Evolutionary conservation across 225 moss, liverwort and hornwort species (phyloP).

Genomic region (Sphagnum contortum): DNA sequence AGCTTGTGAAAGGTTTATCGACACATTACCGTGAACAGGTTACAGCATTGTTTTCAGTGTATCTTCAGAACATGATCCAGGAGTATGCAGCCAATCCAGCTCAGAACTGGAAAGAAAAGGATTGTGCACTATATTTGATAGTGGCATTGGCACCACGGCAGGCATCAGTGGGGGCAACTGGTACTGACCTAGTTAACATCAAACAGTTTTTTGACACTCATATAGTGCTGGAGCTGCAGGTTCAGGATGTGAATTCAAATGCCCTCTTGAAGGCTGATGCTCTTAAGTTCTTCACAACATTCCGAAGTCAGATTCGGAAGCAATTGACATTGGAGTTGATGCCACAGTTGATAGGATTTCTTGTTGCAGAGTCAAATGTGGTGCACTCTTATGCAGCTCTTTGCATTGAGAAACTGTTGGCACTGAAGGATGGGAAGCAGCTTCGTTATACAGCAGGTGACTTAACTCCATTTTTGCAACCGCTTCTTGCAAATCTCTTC

Average conservation of each 20-base stretch:
- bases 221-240: slow-evolving; percentile 73
- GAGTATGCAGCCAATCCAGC: slow-evolving; percentile 67
- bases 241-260: slow-evolving; percentile 53
- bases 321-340: slow-evolving; percentile 59
- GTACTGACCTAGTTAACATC: slow-evolving; percentile 80
- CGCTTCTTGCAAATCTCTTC: slow-evolving; percentile 75
- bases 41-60: slow-evolving; percentile 75
- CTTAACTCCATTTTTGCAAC: slow-evolving; percentile 52
- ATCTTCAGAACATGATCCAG: slow-evolving; percentile 73
- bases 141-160: slow-evolving; percentile 89
- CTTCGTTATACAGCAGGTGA: slow-evolving; percentile 54
- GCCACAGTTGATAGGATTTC: slow-evolving; percentile 65
- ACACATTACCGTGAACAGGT: slow-evolving; percentile 83
- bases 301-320: slow-evolving; percentile 82
- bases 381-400: slow-evolving; percentile 96
- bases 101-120: slow-evolving; percentile 92
- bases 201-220: slow-evolving; percentile 84
- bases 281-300: slow-evolving; percentile 87
- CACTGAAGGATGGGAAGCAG: slow-evolving; percentile 80
- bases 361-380: slow-evolving; percentile 82
- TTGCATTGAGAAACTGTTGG: slow-evolving; percentile 80
- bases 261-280: slow-evolving; percentile 86
- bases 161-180: slow-evolving; percentile 58
- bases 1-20: slow-evolving; percentile 92
- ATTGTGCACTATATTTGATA: slow-evolving; percentile 89